phyloP scores from a whole-genome alignment of 768 basidiomycete species.

The Leccinum rimulosum region DNA sequence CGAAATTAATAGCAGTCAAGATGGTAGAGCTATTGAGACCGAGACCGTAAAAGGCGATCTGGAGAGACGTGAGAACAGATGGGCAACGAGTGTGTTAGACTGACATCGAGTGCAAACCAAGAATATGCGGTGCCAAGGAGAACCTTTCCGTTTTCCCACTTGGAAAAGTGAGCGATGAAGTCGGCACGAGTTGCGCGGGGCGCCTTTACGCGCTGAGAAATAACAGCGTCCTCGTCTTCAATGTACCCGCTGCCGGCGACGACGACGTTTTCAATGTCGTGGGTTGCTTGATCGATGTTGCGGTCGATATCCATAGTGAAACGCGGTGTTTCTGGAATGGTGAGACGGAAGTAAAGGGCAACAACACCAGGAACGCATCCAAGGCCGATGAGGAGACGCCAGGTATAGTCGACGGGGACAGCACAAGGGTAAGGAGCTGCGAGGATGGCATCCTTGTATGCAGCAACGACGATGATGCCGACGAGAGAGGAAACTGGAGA shows the following conservation, averaged over 20 bases:
- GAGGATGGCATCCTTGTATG: conserved; percentile 64
- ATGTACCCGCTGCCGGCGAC: conserved; percentile 45
- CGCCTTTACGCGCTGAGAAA: conserved; percentile 56
- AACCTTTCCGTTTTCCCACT: conserved; percentile 78
- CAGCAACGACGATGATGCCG: conserved; percentile 58
- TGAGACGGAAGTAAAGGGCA: conserved; percentile 90
- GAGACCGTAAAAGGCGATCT: conserved; percentile 89
- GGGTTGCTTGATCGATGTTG: conserved; percentile 70
- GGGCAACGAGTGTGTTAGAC: conserved; percentile 23
- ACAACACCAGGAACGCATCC: conserved; percentile 79
- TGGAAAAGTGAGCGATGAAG: conserved; percentile 64
- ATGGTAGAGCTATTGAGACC: conserved; percentile 82
- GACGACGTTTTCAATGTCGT: conserved; percentile 72
- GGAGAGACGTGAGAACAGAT: conserved; percentile 3
- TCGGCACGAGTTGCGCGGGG: conserved; percentile 70
- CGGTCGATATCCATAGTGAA: conserved; percentile 90
- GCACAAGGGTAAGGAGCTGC: conserved; percentile 37
- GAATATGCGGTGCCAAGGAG: conserved; percentile 76
- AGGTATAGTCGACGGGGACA: conserved; percentile 66
- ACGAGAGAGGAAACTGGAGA: conserved; percentile 61
- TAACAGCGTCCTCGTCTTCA: conserved; percentile 48
- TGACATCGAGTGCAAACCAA: conserved; percentile 85
- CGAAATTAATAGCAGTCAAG: conserved; percentile 66
- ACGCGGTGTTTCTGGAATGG: conserved; percentile 90
- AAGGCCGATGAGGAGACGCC: conserved; percentile 87